These are phyloP conservation scores for Diplodia corticola DNA, from an alignment of 2,329 filamentous ascomycete genomes.

Conservation along the genomic window DNA sequence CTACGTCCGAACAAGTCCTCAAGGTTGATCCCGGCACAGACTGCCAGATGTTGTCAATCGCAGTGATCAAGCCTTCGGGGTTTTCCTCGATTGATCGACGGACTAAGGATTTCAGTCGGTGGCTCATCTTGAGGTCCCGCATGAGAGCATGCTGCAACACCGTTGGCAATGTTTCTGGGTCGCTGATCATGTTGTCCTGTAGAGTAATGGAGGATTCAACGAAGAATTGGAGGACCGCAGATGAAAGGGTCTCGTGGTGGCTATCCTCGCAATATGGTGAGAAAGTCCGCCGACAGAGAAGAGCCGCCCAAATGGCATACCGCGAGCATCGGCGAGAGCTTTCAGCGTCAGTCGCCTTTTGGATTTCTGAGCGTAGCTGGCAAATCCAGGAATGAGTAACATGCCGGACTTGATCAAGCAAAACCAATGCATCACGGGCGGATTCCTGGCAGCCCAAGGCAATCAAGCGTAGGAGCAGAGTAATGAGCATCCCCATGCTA, in stretches of 20 bases:
- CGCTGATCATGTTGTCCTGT: slow-evolving; percentile 49
- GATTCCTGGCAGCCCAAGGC: slow-evolving; percentile 31
- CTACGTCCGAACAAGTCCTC: slow-evolving; percentile 27
- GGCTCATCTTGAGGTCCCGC: slow-evolving; percentile 50
- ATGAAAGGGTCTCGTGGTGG: background rate
- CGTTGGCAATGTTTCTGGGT: slow-evolving; percentile 39
- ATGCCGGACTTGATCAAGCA: slow-evolving; percentile 47
- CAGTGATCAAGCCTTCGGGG: slow-evolving; percentile 33
- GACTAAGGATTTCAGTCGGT: slow-evolving; percentile 41
- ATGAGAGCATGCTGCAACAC: slow-evolving; percentile 44
- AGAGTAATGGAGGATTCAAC: slow-evolving; percentile 46
- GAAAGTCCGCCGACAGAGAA: slow-evolving; percentile 58
- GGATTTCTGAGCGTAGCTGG: slow-evolving; percentile 49
- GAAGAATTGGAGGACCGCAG: slow-evolving; percentile 32
- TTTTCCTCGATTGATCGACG: slow-evolving; percentile 36
- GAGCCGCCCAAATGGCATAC: slow-evolving; percentile 56
- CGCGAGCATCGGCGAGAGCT: slow-evolving; percentile 41
- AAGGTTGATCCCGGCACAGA: slow-evolving; percentile 28
- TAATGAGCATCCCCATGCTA: slow-evolving; percentile 60
- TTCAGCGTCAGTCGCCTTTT: slow-evolving; percentile 40
- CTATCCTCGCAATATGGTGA: slow-evolving; percentile 25
- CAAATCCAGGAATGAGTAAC: slow-evolving; percentile 54
- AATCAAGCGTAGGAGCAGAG: slow-evolving; percentile 48
- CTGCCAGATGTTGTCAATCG: slow-evolving; percentile 49
- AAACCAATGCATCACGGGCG: slow-evolving; percentile 21